phyloP scores from a whole-genome alignment of 495 filamentous ascomycete species.

The Annulohypoxylon maeteangense region DNA sequence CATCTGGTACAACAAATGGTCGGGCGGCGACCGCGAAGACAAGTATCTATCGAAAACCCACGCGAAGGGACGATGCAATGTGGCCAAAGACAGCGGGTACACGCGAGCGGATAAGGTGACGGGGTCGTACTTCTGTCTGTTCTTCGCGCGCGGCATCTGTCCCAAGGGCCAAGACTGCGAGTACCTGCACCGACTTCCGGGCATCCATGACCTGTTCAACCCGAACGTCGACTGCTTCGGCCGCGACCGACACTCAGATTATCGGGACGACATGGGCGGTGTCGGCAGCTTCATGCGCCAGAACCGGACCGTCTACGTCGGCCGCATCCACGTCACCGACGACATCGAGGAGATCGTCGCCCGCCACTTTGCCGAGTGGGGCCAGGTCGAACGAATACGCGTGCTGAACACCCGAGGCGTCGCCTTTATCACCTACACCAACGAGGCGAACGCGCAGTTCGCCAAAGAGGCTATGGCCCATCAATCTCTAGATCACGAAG shows the following conservation, averaged over 20 bases:
- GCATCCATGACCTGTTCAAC: conserved; percentile 83
- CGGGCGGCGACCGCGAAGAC: conserved; percentile 92
- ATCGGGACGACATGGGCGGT: conserved; percentile 96
- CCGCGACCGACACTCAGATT: conserved; percentile 85
- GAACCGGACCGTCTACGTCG: conserved; percentile 92
- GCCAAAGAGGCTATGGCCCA: conserved; percentile 90
- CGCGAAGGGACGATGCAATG: conserved; percentile 82
- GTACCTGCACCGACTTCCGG: conserved; percentile 89
- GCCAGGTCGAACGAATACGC: conserved; percentile 84
- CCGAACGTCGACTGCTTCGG: conserved; percentile 95
- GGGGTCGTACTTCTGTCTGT: conserved; percentile 91
- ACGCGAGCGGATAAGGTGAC: conserved; percentile 80
- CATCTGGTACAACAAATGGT: conserved; percentile 97
- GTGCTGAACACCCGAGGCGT: conserved; percentile 94
- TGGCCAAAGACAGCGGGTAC: conserved; percentile 84
- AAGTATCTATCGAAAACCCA: conserved; percentile 78
- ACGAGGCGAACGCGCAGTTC: conserved; percentile 88
- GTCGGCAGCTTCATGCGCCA: conserved; percentile 90
- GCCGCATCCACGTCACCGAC: conserved; percentile 93
- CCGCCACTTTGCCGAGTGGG: conserved; percentile 94
- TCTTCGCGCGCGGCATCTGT: conserved; percentile 85
- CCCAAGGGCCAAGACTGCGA: conserved; percentile 91
- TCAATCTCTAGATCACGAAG: conserved; percentile 85
- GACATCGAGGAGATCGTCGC: conserved; percentile 98
- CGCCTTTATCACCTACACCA: conserved; percentile 80